Evolutionary conservation across 768 basidiomycete genomes (phyloP).

Genomic region (Pisolithus marmoratus): DNA sequence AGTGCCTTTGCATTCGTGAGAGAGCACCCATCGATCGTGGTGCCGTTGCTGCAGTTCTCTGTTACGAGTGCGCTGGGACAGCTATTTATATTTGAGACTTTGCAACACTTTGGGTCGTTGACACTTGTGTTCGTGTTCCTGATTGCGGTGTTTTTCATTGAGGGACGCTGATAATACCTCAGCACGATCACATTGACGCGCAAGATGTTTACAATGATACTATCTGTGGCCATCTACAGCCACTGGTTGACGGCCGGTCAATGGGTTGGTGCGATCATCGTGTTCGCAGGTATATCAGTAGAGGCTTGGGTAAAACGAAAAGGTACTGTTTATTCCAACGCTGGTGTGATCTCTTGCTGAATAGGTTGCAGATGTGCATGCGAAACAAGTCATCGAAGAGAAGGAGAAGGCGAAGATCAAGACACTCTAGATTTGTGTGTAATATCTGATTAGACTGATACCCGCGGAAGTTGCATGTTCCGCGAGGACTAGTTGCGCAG

Average conservation of each 20-base stretch:
- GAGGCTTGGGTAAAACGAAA: constrained; percentile 89
- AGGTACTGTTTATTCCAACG: constrained; percentile 38
- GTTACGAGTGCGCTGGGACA: constrained; percentile 92
- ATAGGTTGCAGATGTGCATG: constrained; percentile 56
- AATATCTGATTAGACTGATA: no score
- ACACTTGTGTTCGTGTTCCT: constrained; percentile 69
- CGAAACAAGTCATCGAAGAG: constrained; percentile 74
- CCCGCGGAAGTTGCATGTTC: no score
- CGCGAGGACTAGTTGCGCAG: no score
- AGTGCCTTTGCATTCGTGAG: constrained; percentile 69
- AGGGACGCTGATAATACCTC: not conserved
- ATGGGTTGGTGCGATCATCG: constrained; percentile 85
- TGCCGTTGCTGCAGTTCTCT: constrained; percentile 78
- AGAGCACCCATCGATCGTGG: constrained; percentile 67
- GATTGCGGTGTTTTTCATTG: not conserved
- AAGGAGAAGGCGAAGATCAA: constrained; percentile 83
- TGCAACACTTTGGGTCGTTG: constrained; percentile 85
- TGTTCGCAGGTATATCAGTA: constrained; percentile 93
- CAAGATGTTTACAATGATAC: constrained; percentile 96
- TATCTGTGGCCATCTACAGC: constrained; percentile 89
- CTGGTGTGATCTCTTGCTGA: constrained; percentile 1
- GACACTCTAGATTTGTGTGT: constrained; percentile 43
- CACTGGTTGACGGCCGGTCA: constrained; percentile 81
- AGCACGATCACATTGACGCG: constrained; percentile 91
- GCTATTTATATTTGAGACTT: constrained; percentile 95